phyloP scores from a whole-genome alignment of 768 basidiomycete species.

The Podaxis sp. region DNA sequence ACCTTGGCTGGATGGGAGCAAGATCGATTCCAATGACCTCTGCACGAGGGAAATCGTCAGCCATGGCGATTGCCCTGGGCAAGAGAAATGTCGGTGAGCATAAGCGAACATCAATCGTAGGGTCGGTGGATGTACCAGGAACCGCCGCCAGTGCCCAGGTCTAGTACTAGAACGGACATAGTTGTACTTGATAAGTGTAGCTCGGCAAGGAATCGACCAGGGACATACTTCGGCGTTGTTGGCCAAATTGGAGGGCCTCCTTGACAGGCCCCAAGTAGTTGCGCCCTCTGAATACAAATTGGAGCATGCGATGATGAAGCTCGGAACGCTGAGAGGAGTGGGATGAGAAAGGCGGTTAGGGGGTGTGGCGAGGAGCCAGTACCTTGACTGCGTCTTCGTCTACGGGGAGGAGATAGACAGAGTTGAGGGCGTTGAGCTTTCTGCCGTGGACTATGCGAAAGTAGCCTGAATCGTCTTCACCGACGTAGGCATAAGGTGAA shows the following conservation, averaged over 20 bases:
- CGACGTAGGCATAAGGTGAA: slow-evolving; percentile 16
- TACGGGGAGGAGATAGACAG: slow-evolving; percentile 57
- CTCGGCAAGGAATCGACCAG: not conserved
- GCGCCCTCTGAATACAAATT: slow-evolving; percentile 59
- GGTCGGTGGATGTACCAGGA: slow-evolving; percentile 39
- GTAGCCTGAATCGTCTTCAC: slow-evolving; percentile 39
- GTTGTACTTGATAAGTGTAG: not conserved
- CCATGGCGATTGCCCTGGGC: slow-evolving; percentile 66
- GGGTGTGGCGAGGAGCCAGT: slow-evolving; percentile 4
- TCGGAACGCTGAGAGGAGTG: slow-evolving; percentile 46
- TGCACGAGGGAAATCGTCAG: slow-evolving; percentile 63
- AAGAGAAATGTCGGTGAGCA: slow-evolving; percentile 3
- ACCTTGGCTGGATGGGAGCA: slow-evolving; percentile 72
- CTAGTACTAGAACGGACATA: slow-evolving; percentile 38
- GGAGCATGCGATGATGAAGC: slow-evolving; percentile 59
- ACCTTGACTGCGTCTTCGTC: slow-evolving; percentile 67
- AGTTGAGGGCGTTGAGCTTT: slow-evolving; percentile 50
- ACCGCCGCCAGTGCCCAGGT: slow-evolving; percentile 67
- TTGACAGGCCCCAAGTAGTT: slow-evolving; percentile 66
- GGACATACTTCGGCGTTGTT: slow-evolving; percentile 36
- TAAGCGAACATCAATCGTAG: slow-evolving; percentile 7
- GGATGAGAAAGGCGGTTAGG: slow-evolving; percentile 1
- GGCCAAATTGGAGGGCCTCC: slow-evolving; percentile 48
- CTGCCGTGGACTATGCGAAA: slow-evolving; percentile 52
- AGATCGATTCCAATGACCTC: slow-evolving; percentile 70